Conservation (phyloP, 116 monocot genomes). For the Posidonia oceanica region DNA sequence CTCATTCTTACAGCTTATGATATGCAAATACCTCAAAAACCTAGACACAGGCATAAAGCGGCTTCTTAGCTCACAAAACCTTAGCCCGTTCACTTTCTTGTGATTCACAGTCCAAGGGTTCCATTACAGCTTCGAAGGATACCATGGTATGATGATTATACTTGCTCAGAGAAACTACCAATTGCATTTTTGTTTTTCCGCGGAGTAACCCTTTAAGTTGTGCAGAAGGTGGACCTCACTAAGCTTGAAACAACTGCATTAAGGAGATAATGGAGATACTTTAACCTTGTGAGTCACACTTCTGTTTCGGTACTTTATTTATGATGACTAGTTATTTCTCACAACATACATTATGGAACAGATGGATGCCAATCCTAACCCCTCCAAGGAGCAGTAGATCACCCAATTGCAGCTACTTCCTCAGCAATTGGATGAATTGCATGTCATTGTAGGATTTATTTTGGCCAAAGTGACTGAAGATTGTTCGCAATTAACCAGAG, state of each 20-base stretch:
- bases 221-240: constrained; percentile 18
- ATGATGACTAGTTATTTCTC: too few relatives aligned
- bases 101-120: constrained; percentile 11
- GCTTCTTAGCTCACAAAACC: constrained; percentile 24
- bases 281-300: constrained; percentile 63
- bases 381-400: constrained; percentile 78
- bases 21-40: constrained; percentile 37
- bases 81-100: too few relatives aligned
- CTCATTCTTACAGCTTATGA: constrained; percentile 50
- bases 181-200: too few relatives aligned
- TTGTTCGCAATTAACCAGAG: constrained; percentile 15
- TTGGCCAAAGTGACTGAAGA: constrained; percentile 57
- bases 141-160: too few relatives aligned
- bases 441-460: constrained; percentile 57
- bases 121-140: too few relatives aligned
- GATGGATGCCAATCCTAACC: constrained; percentile 46
- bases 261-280: constrained; percentile 83
- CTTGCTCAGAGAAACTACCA: too few relatives aligned
- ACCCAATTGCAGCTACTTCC: neutral
- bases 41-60: constrained; percentile 28
- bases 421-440: constrained; percentile 66
- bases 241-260: constrained; percentile 86
- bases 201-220: too few relatives aligned
- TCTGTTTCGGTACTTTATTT: neutral
- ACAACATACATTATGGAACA: too few relatives aligned